Conservation (phyloP, 2,329 filamentous ascomycete genomes). For the Aureobasidium sp. region DNA sequence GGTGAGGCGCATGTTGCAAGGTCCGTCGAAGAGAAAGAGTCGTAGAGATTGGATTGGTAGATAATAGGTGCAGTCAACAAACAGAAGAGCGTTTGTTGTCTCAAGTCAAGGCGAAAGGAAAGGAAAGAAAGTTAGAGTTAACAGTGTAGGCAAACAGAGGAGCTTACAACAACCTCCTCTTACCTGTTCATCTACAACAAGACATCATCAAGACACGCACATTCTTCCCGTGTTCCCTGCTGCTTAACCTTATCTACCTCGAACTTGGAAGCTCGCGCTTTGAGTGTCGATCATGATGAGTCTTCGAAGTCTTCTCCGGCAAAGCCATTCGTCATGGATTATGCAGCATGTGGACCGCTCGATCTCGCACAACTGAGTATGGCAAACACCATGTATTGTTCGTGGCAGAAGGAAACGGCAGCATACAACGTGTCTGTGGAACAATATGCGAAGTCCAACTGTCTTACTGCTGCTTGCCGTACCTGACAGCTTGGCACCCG, state of each 20-base stretch:
- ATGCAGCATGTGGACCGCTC: neutral
- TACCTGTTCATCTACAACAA: neutral
- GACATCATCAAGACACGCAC: neutral
- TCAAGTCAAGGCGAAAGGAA: neutral
- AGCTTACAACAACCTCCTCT: neutral
- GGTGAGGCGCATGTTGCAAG: neutral
- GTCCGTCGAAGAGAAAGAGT: neutral
- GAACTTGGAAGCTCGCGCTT: neutral
- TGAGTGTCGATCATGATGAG: neutral
- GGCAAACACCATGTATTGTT: neutral
- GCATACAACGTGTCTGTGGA: neutral
- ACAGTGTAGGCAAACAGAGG: neutral
- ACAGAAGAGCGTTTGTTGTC: neutral
- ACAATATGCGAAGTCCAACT: neutral
- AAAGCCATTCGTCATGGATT: neutral
- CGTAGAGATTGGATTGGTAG: neutral
- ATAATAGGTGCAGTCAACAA: neutral
- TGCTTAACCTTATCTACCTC: neutral
- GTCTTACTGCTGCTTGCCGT: neutral
- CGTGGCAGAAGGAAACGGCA: neutral
- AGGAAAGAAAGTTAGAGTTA: neutral
- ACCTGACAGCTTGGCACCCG: neutral
- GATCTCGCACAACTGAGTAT: neutral
- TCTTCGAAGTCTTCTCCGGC: neutral
- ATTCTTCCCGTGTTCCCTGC: neutral